phyloP scores from a whole-genome alignment of 2,329 filamentous ascomycete genomes.

The Alternaria incomplexa region DNA sequence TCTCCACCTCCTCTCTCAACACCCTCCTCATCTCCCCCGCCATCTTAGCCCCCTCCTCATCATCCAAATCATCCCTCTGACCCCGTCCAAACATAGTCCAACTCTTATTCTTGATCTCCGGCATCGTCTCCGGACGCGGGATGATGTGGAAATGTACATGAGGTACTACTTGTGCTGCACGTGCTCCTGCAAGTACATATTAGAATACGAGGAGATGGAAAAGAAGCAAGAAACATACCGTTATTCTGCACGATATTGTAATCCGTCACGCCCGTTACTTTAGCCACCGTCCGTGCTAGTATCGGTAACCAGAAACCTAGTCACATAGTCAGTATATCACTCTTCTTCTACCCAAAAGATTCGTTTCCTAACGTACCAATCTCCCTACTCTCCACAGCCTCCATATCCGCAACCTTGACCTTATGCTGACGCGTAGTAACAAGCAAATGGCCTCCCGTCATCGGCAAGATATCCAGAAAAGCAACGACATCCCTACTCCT shows the following conservation, averaged over 20 bases:
- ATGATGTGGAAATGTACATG: constrained; percentile 97
- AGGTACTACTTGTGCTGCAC: constrained; percentile 89
- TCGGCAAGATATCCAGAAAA: constrained; percentile 92
- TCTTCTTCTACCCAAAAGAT: not conserved
- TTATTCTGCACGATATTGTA: constrained; percentile 99
- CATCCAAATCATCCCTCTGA: constrained; percentile 74
- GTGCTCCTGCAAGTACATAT: constrained; percentile 60
- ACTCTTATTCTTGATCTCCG: constrained; percentile 63
- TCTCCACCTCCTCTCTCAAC: constrained; percentile 47
- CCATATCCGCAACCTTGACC: constrained; percentile 76
- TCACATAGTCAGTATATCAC: not conserved
- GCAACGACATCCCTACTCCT: constrained; percentile 79
- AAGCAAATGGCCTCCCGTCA: constrained; percentile 76
- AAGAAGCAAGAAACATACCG: constrained; percentile 51
- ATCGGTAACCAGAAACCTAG: constrained; percentile 67
- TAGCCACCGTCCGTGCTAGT: constrained; percentile 72
- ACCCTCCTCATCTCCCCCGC: constrained; percentile 58
- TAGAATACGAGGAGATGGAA: not conserved
- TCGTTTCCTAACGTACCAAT: constrained; percentile 61
- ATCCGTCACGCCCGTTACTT: constrained; percentile 74
- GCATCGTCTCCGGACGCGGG: constrained; percentile 68
- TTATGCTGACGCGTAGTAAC: constrained; percentile 79
- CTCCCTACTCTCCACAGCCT: constrained; percentile 66
- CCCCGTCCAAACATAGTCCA: constrained; percentile 87
- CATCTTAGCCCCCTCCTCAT: constrained; percentile 70